A percentile compares a stretch with the other conserved stretches of the same genome.
Evolutionary conservation across 371 early-diverging fungal species (phyloP).

Genomic region (Mortierella sp.): DNA sequence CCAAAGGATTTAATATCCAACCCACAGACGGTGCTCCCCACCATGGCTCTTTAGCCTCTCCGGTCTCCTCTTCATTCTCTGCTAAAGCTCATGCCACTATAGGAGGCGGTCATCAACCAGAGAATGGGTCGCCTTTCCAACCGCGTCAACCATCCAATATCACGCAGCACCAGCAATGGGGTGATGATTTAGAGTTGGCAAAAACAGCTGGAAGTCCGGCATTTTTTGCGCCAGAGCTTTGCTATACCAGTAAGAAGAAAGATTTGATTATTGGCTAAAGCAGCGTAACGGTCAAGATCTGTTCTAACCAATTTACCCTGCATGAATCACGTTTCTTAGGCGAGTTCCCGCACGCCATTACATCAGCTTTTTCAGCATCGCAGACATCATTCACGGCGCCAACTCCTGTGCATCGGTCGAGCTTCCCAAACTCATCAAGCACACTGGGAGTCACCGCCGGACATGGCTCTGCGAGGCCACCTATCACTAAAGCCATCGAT

Average conservation of each 20-base stretch:
- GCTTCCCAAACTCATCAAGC: slow-evolving; percentile 18
- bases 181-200: slow-evolving; percentile 82
- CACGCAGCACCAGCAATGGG: slow-evolving; percentile 42
- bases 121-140: slow-evolving; percentile 40
- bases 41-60: slow-evolving; percentile 40
- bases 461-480: slow-evolving; percentile 52
- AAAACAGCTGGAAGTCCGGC: slow-evolving; percentile 98
- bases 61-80: slow-evolving; percentile 13
- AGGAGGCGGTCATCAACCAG: slow-evolving; percentile 5
- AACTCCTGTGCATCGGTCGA: slow-evolving; percentile 24
- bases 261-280: neutral
- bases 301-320: too few species aligned
- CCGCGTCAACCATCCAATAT: slow-evolving; percentile 28
- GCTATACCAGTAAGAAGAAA: slow-evolving; percentile 73
- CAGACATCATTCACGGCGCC: slow-evolving; percentile 36
- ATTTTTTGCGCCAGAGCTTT: slow-evolving; percentile 97
- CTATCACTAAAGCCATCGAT: slow-evolving; percentile 92
- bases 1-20: slow-evolving; percentile 20
- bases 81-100: neutral
- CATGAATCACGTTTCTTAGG: slow-evolving; percentile 19
- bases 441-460: slow-evolving; percentile 10
- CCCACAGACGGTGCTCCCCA: neutral
- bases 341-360: slow-evolving; percentile 30
- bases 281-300: neutral
- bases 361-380: slow-evolving; percentile 30